Evolutionary conservation across 345 rosid genomes (phyloP).

Genomic region (Linum usitatissimum): DNA sequence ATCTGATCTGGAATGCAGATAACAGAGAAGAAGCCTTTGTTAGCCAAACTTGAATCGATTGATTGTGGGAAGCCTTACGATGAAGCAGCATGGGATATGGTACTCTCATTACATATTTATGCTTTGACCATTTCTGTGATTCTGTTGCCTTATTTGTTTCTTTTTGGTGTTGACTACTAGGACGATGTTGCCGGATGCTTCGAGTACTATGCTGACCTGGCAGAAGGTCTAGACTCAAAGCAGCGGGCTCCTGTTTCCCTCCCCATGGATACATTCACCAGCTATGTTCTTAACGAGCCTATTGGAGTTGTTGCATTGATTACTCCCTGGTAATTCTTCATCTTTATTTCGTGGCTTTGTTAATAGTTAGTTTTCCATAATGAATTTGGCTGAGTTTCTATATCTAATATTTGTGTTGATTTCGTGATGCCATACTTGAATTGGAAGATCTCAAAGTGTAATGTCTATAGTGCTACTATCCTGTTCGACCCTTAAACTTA

Average conservation of each 20-base stretch:
- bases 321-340: slow-evolving; percentile 77
- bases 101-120: neutral
- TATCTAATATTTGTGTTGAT: neutral
- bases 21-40: slow-evolving; percentile 58
- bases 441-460: neutral
- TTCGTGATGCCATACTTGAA: neutral
- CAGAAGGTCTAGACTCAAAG: slow-evolving; percentile 87
- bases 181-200: slow-evolving; percentile 98
- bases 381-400: too few species aligned
- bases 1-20: slow-evolving; percentile 33
- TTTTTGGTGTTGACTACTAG: slow-evolving; percentile 35
- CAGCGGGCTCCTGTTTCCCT: slow-evolving; percentile 76
- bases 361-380: neutral
- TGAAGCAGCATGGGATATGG: slow-evolving; percentile 92
- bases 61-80: slow-evolving; percentile 91
- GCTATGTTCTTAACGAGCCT: slow-evolving; percentile 71
- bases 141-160: slow-evolving; percentile 11
- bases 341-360: neutral
- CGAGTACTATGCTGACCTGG: slow-evolving; percentile 90
- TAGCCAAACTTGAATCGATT: slow-evolving; percentile 77
- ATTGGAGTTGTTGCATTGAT: slow-evolving; percentile 91
- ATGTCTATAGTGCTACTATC: too few species aligned
- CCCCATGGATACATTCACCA: slow-evolving; percentile 75
- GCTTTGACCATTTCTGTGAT: slow-evolving; percentile 1
- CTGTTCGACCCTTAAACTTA: too few species aligned